Conservation (phyloP, 805 yeast genomes). For the Schwanniomyces sp. region DNA sequence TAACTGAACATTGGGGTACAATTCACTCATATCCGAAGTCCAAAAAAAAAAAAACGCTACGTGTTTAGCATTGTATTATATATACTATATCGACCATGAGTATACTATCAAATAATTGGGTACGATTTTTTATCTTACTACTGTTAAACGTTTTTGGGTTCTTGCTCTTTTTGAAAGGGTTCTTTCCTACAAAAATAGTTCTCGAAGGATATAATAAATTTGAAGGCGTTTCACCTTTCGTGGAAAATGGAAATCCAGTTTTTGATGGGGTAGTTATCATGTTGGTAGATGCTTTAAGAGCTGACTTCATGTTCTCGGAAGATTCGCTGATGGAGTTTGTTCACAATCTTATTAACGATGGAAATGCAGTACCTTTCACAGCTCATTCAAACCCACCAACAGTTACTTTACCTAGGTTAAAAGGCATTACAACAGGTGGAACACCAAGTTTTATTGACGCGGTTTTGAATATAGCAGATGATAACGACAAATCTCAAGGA, state of each 20-base stretch:
- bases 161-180: slow-evolving; percentile 71
- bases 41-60: not conserved
- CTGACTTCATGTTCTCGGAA: slow-evolving; percentile 77
- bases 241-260: slow-evolving; percentile 31
- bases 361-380: slow-evolving; percentile 83
- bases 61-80: not conserved
- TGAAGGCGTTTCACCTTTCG: slow-evolving; percentile 22
- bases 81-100: not conserved
- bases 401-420: slow-evolving; percentile 89
- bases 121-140: slow-evolving; percentile 2
- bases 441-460: slow-evolving; percentile 95
- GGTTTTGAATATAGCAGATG: slow-evolving; percentile 89
- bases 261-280: slow-evolving; percentile 73
- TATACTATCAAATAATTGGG: not conserved
- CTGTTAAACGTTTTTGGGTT: slow-evolving; percentile 44
- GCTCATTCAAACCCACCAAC: slow-evolving; percentile 95
- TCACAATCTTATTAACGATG: slow-evolving; percentile 62
- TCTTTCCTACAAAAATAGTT: slow-evolving; percentile 86
- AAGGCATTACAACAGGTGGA: slow-evolving; percentile 92
- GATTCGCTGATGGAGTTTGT: slow-evolving; percentile 64
- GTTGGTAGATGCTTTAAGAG: slow-evolving; percentile 90
- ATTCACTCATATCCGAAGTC: too few relatives aligned
- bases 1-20: too few relatives aligned
- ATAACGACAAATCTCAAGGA: slow-evolving; percentile 68
- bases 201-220: slow-evolving; percentile 55